These are phyloP conservation scores for Apiotrichum veenhuisii DNA, from an alignment of 1,284 basidiomycete species.

Conservation along the genomic window DNA sequence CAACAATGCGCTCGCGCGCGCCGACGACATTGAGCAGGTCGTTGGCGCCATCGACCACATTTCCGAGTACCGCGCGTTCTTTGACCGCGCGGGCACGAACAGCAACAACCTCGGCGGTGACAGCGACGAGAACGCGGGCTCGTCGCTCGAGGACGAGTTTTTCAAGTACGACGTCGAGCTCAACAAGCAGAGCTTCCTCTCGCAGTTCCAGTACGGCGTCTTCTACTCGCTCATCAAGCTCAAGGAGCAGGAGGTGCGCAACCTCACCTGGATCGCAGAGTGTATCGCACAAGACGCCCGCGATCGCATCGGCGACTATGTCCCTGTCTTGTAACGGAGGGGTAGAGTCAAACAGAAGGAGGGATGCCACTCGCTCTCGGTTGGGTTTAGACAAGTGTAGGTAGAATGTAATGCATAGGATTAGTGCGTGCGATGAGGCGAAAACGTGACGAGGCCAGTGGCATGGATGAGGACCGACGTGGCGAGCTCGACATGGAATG, in stretches of 20 bases:
- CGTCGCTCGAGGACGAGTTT: slow-evolving; percentile 84
- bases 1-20: slow-evolving; percentile 87
- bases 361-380: neutral
- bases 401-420: neutral
- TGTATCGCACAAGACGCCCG: slow-evolving; percentile 88
- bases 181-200: slow-evolving; percentile 89
- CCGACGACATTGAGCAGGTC: slow-evolving; percentile 94
- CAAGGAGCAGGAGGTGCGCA: slow-evolving; percentile 99
- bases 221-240: slow-evolving; percentile 94
- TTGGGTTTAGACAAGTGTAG: neutral
- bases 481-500: too few species aligned
- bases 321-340: slow-evolving; percentile 61
- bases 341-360: neutral
- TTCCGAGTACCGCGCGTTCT: slow-evolving; percentile 86
- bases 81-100: slow-evolving; percentile 58
- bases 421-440: neutral
- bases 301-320: slow-evolving; percentile 88
- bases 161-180: slow-evolving; percentile 90
- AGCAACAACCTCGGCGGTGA: slow-evolving; percentile 17
- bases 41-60: slow-evolving; percentile 81
- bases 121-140: slow-evolving; percentile 39
- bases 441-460: neutral
- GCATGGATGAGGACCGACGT: too few species aligned
- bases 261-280: slow-evolving; percentile 95
- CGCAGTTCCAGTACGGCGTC: slow-evolving; percentile 89